Conservation (phyloP, 208 protist genomes). For the Tritrichomonas musculus region DNA sequence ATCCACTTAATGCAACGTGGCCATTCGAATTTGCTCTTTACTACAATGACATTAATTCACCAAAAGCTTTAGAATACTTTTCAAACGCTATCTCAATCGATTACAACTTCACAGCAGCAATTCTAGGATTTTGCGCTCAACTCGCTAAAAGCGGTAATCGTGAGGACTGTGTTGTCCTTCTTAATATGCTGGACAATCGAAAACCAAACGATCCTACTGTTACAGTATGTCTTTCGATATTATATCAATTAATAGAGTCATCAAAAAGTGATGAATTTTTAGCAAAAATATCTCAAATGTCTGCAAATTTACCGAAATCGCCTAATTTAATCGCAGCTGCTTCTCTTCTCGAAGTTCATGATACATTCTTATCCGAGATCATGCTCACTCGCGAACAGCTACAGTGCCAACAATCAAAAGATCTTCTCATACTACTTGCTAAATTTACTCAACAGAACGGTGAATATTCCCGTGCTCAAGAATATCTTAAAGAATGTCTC, state of each 20-base stretch:
- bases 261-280: slow-evolving; percentile 29
- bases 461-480: background rate
- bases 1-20: slow-evolving; percentile 17
- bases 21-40: background rate
- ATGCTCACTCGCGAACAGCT: background rate
- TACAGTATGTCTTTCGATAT: background rate
- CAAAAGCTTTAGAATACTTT: slow-evolving; percentile 19
- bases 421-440: background rate
- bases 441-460: background rate
- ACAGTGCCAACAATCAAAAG: background rate
- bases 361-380: background rate
- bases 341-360: background rate
- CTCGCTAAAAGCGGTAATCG: background rate
- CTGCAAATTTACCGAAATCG: background rate
- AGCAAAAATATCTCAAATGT: background rate
- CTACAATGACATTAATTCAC: background rate
- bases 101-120: slow-evolving; percentile 11
- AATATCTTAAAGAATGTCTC: background rate
- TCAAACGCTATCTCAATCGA: background rate
- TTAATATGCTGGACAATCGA: background rate
- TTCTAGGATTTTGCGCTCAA: background rate
- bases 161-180: background rate
- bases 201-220: slow-evolving; percentile 22
- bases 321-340: slow-evolving; percentile 8
- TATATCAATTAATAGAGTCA: background rate